These are phyloP conservation scores for Cyclotella kingstonii DNA, from an alignment of 108 stramenopile species.

Conservation along the genomic window DNA sequence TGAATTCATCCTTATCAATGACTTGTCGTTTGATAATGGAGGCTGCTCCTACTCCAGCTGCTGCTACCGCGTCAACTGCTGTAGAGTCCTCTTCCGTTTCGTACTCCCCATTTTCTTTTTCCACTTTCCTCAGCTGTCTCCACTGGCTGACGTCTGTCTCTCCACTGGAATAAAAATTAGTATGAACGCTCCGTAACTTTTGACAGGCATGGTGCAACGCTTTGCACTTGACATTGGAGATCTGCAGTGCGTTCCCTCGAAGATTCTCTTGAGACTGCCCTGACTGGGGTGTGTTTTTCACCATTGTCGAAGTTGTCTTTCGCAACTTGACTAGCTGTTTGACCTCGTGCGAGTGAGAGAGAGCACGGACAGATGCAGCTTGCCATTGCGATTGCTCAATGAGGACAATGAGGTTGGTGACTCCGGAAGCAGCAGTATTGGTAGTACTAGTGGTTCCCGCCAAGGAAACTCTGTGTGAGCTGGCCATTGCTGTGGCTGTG, in stretches of 20 bases:
- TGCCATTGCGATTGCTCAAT: slow-evolving; percentile 41
- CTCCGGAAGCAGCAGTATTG: slow-evolving; percentile 10
- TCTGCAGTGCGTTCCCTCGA: slow-evolving; percentile 25
- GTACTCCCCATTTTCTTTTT: too few species aligned
- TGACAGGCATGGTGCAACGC: slow-evolving; percentile 87
- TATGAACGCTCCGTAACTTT: slow-evolving; percentile 67
- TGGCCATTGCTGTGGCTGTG: background rate
- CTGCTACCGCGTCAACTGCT: background rate
- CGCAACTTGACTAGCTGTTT: slow-evolving; percentile 42
- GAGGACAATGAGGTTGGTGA: slow-evolving; percentile 37
- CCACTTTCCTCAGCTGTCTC: too few species aligned
- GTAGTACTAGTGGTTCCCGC: too few species aligned
- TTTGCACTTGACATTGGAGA: slow-evolving; percentile 73
- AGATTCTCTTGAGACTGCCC: background rate
- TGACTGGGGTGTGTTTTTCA: background rate
- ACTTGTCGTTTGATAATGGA: slow-evolving; percentile 3
- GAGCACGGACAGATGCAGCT: slow-evolving; percentile 30
- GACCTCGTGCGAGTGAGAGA: slow-evolving; percentile 36
- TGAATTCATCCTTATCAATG: slow-evolving; percentile 64
- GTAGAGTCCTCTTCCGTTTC: background rate
- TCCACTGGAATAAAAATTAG: slow-evolving; percentile 26
- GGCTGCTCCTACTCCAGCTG: background rate
- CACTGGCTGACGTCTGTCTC: background rate
- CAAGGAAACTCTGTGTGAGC: too few species aligned
- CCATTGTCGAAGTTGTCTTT: slow-evolving; percentile 26